phyloP scores from a whole-genome alignment of 176 grass and related monocot genomes.

The Triticum timopheevii region DNA sequence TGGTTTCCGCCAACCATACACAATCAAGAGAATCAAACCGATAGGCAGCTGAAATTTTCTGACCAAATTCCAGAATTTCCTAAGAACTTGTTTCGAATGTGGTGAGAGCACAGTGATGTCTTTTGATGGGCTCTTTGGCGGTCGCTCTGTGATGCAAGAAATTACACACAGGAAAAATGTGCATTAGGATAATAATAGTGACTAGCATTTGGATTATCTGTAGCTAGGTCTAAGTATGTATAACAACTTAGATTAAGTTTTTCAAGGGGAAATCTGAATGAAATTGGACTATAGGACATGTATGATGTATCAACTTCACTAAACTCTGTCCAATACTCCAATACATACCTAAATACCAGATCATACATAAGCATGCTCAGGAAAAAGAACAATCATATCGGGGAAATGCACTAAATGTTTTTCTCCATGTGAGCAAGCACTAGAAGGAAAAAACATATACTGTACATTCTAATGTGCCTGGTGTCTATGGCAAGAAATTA shows the following conservation, averaged over 20 bases:
- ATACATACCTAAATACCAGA: background rate
- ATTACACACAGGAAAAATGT: background rate
- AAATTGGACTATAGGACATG: background rate
- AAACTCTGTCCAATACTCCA: background rate
- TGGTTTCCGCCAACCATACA: slow-evolving; percentile 64
- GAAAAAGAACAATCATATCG: background rate
- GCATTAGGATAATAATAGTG: slow-evolving; percentile 7
- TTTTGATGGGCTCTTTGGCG: background rate
- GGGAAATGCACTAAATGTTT: background rate
- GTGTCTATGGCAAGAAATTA: slow-evolving; percentile 28
- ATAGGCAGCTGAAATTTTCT: slow-evolving; percentile 72
- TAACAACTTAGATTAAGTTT: slow-evolving; percentile 12
- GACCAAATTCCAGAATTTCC: slow-evolving; percentile 46
- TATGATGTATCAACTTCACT: background rate
- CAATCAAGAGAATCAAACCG: slow-evolving; percentile 63
- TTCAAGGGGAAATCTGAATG: background rate
- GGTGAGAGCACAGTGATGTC: slow-evolving; percentile 10
- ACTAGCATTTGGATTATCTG: background rate
- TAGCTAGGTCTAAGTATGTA: background rate
- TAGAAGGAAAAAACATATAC: background rate
- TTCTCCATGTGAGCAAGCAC: background rate
- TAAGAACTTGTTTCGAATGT: slow-evolving; percentile 42
- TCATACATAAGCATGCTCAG: background rate
- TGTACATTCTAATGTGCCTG: background rate
- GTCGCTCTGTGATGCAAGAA: slow-evolving; percentile 20